Evolutionary conservation across 495 filamentous ascomycete genomes (phyloP).

Genomic region (Penicillium daleae): DNA sequence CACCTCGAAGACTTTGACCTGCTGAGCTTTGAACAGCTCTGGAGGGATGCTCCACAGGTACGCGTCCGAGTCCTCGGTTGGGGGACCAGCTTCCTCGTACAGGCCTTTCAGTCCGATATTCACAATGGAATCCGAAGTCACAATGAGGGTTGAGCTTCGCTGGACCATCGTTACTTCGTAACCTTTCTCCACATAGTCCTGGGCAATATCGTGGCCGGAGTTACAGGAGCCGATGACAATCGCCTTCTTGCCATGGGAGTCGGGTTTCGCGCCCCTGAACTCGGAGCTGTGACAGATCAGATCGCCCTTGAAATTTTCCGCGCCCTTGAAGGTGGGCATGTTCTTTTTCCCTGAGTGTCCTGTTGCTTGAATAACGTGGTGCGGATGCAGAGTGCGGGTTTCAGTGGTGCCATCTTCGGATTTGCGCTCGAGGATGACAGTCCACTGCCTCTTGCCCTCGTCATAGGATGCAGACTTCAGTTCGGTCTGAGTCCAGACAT

Average conservation of each 20-base stretch:
- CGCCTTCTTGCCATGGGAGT: conserved; percentile 63
- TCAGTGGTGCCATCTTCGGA: conserved; percentile 52
- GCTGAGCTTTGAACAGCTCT: conserved; percentile 60
- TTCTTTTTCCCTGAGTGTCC: conserved; percentile 74
- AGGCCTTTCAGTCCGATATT: conserved; percentile 58
- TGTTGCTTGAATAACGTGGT: conserved; percentile 71
- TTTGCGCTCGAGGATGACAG: conserved; percentile 55
- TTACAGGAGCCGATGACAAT: conserved; percentile 82
- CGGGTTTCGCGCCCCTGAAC: conserved; percentile 59
- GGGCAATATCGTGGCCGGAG: conserved; percentile 80
- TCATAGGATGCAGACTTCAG: conserved; percentile 58
- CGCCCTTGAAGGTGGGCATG: conserved; percentile 64
- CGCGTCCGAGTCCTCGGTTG: conserved; percentile 66
- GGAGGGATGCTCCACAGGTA: conserved; percentile 57
- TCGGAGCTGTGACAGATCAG: conserved; percentile 71
- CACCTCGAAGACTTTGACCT: conserved; percentile 54
- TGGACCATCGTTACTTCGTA: conserved; percentile 86
- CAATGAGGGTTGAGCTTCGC: conserved; percentile 72
- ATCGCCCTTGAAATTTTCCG: conserved; percentile 57
- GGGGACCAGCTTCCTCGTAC: conserved; percentile 63
- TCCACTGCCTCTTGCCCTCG: conserved; percentile 61
- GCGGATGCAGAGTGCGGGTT: conserved; percentile 62
- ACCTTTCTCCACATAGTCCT: conserved; percentile 80
- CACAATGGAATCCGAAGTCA: conserved; percentile 58
- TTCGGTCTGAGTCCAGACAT: conserved; percentile 69